Base-by-base conservation (phyloP, 176 grass and related monocot species). In the Carex myosuroides region DNA sequence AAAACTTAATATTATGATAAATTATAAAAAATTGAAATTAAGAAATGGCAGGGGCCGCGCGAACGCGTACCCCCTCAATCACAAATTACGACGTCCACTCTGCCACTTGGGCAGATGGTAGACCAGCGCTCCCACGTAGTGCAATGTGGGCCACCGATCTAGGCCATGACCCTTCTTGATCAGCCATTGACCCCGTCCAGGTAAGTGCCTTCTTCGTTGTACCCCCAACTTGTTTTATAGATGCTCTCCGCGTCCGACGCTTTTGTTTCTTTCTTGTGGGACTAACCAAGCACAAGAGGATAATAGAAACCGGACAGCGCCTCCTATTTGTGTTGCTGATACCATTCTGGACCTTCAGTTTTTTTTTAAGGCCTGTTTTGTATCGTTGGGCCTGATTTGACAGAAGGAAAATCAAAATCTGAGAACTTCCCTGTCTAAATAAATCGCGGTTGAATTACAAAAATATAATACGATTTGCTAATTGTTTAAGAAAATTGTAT, bases 51-150 rank as follows among this genome's bases (percentile, higher is more conserved):
- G 88, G 83, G 88, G 89, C 83, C 83, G 87, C 87, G 88, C 90
- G 87, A 18, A 92, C 90, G 93, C 87, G 74, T 91, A 92, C 88
- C 93, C 88, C 82, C 88, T 74, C 90, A 66, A 13, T 0, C 84
- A 94, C 88, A 94, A 92, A 94, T 92, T 92, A 90, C 18, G 88
- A 92, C 92, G 92, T 85, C 88, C 86, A 94, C 53, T 88, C 79
- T 79, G 30, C 44, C 21, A 56, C 39, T 81, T 80, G 55, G 18
- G 72, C 2, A 90, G 64, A 84, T 87, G 81, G 64, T 90, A 87
- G 12, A 64, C 57, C 6, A 90, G 16, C 5, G 56, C 81, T 87
- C 64, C 81, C 55, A 14, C 75, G 0, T 57, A 33, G 81, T 90
- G 74, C 44, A 87, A 87, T 88, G 86, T 33, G 77, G 89, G 81